Conservation (phyloP, 2,329 filamentous ascomycete species). For the Claviceps sp. region DNA sequence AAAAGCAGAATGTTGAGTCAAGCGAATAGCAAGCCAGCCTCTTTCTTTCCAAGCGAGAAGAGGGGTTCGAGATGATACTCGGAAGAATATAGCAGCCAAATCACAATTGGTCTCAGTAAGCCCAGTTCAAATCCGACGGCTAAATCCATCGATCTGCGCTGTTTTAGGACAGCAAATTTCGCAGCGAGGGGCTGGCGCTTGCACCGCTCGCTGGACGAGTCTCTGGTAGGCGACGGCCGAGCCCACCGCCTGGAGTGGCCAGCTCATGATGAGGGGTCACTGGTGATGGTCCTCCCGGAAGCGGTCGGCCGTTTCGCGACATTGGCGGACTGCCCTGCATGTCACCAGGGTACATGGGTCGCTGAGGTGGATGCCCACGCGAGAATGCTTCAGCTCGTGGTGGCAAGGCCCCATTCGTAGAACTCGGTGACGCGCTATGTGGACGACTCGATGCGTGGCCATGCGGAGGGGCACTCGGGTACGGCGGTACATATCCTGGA, state of each 20-base stretch:
- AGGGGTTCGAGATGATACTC: too few relatives aligned
- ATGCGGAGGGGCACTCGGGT: conserved; percentile 13
- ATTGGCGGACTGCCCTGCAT: conserved; percentile 33
- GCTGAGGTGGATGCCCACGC: conserved; percentile 28
- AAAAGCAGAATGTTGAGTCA: too few relatives aligned
- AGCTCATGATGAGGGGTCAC: conserved; percentile 12
- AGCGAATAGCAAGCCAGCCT: too few relatives aligned
- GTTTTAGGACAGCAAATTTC: conserved; percentile 53
- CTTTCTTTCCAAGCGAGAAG: too few relatives aligned
- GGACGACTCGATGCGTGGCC: conserved; percentile 13
- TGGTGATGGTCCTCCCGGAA: conserved; percentile 9
- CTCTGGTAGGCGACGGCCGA: conserved; percentile 22
- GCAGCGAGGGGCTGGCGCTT: conserved; percentile 63
- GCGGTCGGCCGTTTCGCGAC: conserved; percentile 24
- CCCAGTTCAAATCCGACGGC: neutral
- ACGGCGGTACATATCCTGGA: conserved; percentile 26
- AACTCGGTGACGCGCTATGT: conserved; percentile 17
- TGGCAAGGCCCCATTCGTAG: conserved; percentile 21
- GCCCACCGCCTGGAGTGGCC: conserved; percentile 13
- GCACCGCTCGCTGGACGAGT: conserved; percentile 46
- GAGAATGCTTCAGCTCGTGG: conserved; percentile 22
- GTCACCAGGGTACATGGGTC: conserved; percentile 27
- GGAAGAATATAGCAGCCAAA: neutral
- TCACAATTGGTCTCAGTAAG: neutral
- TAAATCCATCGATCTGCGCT: neutral